phyloP scores from a whole-genome alignment of 2,329 filamentous ascomycete genomes.

The Ophiostoma perfectum region DNA sequence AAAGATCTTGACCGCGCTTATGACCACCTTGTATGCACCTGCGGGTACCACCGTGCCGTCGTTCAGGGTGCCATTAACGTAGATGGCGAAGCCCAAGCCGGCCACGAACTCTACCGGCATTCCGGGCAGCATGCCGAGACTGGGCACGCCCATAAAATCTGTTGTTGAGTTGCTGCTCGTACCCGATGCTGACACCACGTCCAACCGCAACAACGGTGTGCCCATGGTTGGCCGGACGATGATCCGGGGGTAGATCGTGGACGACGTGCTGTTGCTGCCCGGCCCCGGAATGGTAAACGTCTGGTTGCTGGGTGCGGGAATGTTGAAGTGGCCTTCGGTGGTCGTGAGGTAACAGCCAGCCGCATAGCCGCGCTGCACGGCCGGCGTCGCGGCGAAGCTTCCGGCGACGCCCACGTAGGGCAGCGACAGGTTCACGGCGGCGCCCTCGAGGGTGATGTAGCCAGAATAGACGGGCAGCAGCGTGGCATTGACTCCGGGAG shows the following conservation, averaged over 20 bases:
- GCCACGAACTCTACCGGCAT: background rate
- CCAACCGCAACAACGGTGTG: background rate
- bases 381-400: background rate
- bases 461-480: background rate
- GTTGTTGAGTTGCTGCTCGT: background rate
- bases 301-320: background rate
- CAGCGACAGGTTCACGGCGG: background rate
- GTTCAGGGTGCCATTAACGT: background rate
- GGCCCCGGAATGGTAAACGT: background rate
- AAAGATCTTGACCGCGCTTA: background rate
- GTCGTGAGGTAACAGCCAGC: background rate
- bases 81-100: background rate
- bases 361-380: background rate
- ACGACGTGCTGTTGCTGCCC: background rate
- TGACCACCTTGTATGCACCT: background rate
- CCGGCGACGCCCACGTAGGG: background rate
- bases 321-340: background rate
- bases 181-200: background rate
- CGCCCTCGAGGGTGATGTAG: background rate
- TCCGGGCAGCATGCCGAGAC: background rate
- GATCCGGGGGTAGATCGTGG: background rate
- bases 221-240: background rate
- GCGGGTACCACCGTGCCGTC: background rate
- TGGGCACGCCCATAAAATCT: background rate
- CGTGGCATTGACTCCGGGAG: background rate